Evolutionary conservation across 805 yeast genomes (phyloP), one percentile per base, ranked within the genome.

Genomic region (Jamesozyma jinghongensis): DNA sequence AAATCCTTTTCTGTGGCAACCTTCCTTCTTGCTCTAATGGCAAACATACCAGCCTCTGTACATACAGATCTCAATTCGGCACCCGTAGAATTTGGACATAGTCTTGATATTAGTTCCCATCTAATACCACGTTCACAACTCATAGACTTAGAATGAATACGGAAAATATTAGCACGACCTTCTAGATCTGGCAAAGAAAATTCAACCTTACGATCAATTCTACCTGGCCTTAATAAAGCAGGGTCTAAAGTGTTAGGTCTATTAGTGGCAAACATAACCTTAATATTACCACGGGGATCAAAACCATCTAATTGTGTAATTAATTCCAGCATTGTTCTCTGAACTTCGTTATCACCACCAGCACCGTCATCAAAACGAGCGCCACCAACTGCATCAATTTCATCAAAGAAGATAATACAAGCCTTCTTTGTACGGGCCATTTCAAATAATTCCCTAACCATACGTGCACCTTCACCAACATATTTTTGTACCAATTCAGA

Each of bases 361-460:
- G 97, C 97, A 56, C 97, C 97, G 62, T 92, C 98, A 64, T 92
- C 98, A 61, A 92, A 92, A 64, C 99, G 81, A n/a, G 97, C 97
- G 32, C 98, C 98, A 51, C 99, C 99, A 63, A 92, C 86, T 30
- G 99, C 98, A 69, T 92, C 99, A 51, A 92, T 81, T 70, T 92
- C 99, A 67, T 92, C 99, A 57, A 92, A 92, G 67, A 92, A 92
- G 42, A 92, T 90, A 58, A 92, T 92, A 67, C 97, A 90, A 2
- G 98, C 97, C 60, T 90, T 88, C 66, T 92, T 92, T 29, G 97
- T 84, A 62, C 98, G 81, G 2, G 99, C 99, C 97, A 92, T 88
- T 63, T 92, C 98, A 56, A 92, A 92, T 57, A 92, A 74, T 67
- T 92, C 99, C 66, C 99, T 79, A 41, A 92, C 97, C 98, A 92